phyloP scores from a whole-genome alignment of 768 basidiomycete species.

The Kwoniella pini region DNA sequence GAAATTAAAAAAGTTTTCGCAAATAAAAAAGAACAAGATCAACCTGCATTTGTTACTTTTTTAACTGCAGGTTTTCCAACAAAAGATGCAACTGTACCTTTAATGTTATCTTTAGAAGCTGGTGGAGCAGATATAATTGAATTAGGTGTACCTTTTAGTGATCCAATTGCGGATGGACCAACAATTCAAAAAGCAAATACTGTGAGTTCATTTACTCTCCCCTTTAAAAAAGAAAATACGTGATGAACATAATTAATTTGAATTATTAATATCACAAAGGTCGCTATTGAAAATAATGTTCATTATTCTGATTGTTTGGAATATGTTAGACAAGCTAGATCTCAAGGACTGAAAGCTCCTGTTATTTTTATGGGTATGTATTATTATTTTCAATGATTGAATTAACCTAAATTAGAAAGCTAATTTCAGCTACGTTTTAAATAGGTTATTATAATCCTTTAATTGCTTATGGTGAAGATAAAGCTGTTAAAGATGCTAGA shows the following conservation, averaged over 20 bases:
- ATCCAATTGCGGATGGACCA: conserved; percentile 94
- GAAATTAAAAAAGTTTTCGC: conserved; percentile 70
- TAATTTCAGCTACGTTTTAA: not conserved
- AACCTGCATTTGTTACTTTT: conserved; percentile 64
- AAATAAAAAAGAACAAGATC: conserved; percentile 58
- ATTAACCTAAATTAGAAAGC: no score
- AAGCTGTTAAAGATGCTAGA: conserved; percentile 82
- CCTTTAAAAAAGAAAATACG: no score
- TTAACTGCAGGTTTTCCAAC: conserved; percentile 92
- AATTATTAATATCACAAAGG: no score
- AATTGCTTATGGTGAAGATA: conserved; percentile 92
- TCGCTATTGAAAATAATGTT: conserved; percentile 77
- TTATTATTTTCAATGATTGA: not conserved
- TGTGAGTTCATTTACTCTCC: conserved; percentile 58
- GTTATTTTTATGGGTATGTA: conserved; percentile 87
- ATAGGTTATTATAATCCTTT: conserved; percentile 97
- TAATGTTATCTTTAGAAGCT: conserved; percentile 86
- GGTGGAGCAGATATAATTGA: conserved; percentile 95
- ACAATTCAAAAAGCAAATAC: conserved; percentile 90
- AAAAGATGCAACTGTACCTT: conserved; percentile 74
- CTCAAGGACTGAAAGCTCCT: conserved; percentile 77
- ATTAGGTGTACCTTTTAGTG: conserved; percentile 91
- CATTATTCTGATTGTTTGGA: conserved; percentile 74
- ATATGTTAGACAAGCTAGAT: conserved; percentile 73
- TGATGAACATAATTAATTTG: no score